Evolutionary conservation across 352 stramenopile genomes (phyloP).

Genomic region (Phytophthora pinifolia): DNA sequence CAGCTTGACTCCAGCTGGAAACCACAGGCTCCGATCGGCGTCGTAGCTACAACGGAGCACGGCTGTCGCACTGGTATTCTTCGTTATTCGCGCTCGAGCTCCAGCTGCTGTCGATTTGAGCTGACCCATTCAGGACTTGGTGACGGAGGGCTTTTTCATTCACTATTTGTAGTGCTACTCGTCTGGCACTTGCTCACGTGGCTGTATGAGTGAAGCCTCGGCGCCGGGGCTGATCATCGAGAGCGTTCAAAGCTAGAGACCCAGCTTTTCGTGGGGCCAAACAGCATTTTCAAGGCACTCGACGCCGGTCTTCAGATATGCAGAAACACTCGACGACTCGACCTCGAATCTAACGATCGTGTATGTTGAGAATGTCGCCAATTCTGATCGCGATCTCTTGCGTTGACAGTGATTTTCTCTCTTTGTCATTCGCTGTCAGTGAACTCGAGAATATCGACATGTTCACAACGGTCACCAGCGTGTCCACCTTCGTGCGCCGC

Average conservation of each 20-base stretch:
- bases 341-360: slow-evolving; percentile 17
- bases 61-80: slow-evolving; percentile 1
- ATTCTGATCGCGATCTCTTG: background rate
- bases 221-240: slow-evolving; percentile 6
- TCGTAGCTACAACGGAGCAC: background rate
- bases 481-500: slow-evolving; percentile 22
- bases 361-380: slow-evolving; percentile 7
- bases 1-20: slow-evolving; percentile 15
- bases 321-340: slow-evolving; percentile 7
- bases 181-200: background rate
- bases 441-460: slow-evolving; percentile 31
- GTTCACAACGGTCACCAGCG: slow-evolving; percentile 13
- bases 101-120: slow-evolving; percentile 1
- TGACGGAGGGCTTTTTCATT: slow-evolving; percentile 1
- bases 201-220: slow-evolving; percentile 11
- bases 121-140: slow-evolving; percentile 9
- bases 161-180: slow-evolving; percentile 21
- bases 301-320: slow-evolving; percentile 22
- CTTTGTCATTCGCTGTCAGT: slow-evolving; percentile 10
- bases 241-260: slow-evolving; percentile 32
- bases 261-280: slow-evolving; percentile 26
- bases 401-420: background rate
- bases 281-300: slow-evolving; percentile 9
- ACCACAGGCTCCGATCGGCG: background rate
- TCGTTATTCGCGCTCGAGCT: slow-evolving; percentile 12